Evolutionary conservation across 75 land plant species (phyloP).

Genomic region (Larix kaempferi): DNA sequence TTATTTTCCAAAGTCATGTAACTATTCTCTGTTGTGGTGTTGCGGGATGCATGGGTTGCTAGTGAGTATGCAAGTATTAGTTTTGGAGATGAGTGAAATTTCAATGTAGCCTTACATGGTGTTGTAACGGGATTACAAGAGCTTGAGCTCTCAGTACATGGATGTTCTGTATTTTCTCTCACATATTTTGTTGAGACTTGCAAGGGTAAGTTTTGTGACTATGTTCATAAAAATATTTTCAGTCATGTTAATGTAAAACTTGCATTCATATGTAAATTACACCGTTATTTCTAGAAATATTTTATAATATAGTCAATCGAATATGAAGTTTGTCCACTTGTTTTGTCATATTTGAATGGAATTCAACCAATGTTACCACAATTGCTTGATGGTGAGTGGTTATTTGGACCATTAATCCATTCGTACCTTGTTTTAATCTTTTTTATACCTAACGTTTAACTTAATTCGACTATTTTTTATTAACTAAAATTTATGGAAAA

Average conservation of each 20-base stretch:
- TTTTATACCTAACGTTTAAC: too few relatives aligned
- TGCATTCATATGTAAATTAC: too few relatives aligned
- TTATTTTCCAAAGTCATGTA: too few relatives aligned
- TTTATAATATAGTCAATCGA: too few relatives aligned
- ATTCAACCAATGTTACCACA: slow-evolving; percentile 91
- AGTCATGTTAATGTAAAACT: not conserved
- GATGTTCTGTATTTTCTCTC: slow-evolving; percentile 95
- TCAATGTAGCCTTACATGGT: slow-evolving; percentile 72
- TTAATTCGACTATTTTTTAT: too few relatives aligned
- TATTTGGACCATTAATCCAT: not conserved
- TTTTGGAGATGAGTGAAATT: slow-evolving; percentile 78
- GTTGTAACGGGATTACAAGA: slow-evolving; percentile 91
- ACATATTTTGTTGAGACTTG: slow-evolving; percentile 95
- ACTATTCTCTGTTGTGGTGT: not conserved
- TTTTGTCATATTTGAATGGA: slow-evolving; percentile 73
- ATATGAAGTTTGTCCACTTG: too few relatives aligned
- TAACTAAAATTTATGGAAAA: too few relatives aligned
- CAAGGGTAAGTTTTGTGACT: slow-evolving; percentile 80
- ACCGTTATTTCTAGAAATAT: not conserved
- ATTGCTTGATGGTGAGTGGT: slow-evolving; percentile 80
- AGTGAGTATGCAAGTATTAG: slow-evolving; percentile 91
- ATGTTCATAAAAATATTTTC: not conserved
- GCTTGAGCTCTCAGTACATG: slow-evolving; percentile 94
- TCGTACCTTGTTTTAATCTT: too few relatives aligned
- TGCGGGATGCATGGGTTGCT: slow-evolving; percentile 99